A percentile compares a stretch with the other conserved stretches of the same genome.
Conservation (phyloP, 163 green algal genomes). For the Scenedesmus sp. region DNA sequence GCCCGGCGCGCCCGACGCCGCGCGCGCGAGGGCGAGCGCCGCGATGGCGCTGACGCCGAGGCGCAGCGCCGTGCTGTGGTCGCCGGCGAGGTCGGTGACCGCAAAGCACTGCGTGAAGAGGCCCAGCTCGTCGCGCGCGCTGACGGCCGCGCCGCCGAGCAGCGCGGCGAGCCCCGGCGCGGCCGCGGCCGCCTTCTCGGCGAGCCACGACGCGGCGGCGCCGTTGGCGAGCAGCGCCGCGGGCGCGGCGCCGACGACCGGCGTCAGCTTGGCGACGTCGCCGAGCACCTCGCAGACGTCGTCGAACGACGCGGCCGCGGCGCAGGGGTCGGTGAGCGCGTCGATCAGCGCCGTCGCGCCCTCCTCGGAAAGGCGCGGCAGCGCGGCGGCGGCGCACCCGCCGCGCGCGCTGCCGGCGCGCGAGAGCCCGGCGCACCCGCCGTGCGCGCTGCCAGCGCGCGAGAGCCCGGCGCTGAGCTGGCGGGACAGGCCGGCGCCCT, state of each 20-base stretch:
- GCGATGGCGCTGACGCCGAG: slow-evolving; percentile 20
- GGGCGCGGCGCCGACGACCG: not conserved
- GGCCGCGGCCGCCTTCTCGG: slow-evolving; percentile 20
- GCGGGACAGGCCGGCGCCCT: no score
- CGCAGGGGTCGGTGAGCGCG: slow-evolving; percentile 23
- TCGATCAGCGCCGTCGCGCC: no score
- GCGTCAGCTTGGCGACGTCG: slow-evolving; percentile 31
- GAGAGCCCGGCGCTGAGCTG: no score
- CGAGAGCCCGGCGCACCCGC: no score
- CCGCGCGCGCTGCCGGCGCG: no score
- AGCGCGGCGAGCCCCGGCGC: no score
- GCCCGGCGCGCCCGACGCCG: not conserved
- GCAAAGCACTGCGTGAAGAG: no score
- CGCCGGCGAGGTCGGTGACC: no score
- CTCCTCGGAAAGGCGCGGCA: no score
- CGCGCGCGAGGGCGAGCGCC: slow-evolving; percentile 8
- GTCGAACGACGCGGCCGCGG: slow-evolving; percentile 11
- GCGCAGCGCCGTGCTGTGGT: not conserved
- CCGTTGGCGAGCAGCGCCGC: not conserved
- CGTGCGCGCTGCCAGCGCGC: no score
- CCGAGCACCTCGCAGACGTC: slow-evolving; percentile 32
- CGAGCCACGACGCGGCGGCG: slow-evolving; percentile 7
- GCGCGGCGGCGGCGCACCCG: no score
- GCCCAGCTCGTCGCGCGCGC: not conserved
- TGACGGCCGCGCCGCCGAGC: no score